Evolutionary conservation across 2,329 filamentous ascomycete genomes (phyloP).

Genomic region (Neofusicoccum cordaticola): DNA sequence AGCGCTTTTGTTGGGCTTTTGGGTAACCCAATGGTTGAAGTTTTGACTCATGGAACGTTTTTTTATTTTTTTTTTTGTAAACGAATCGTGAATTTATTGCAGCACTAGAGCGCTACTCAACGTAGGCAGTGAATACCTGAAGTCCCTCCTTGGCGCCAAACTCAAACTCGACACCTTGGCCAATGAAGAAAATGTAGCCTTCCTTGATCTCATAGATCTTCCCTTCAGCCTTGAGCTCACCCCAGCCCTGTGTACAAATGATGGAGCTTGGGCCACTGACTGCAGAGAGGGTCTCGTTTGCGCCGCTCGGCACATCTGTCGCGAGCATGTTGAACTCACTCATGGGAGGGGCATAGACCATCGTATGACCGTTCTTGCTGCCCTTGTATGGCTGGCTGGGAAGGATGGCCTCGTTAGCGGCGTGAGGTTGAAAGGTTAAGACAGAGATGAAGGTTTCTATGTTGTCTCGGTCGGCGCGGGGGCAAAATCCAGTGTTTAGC

Average conservation of each 20-base stretch:
- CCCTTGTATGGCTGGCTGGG: slow-evolving; percentile 76
- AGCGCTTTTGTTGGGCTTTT: too few species aligned
- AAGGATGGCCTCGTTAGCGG: slow-evolving; percentile 66
- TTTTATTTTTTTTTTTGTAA: not conserved
- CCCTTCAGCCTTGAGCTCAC: slow-evolving; percentile 59
- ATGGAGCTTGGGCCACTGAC: slow-evolving; percentile 88
- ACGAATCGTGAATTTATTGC: not conserved
- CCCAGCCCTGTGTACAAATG: slow-evolving; percentile 81
- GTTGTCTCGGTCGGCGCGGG: slow-evolving; percentile 61
- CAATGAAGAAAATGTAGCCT: slow-evolving; percentile 67
- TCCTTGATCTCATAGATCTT: slow-evolving; percentile 55
- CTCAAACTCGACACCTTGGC: slow-evolving; percentile 52
- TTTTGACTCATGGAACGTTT: not conserved
- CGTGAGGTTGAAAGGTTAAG: slow-evolving; percentile 64
- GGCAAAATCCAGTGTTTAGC: slow-evolving; percentile 72
- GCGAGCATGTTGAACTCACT: slow-evolving; percentile 70
- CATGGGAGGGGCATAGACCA: slow-evolving; percentile 64
- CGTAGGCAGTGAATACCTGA: slow-evolving; percentile 50
- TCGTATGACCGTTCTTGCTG: slow-evolving; percentile 67
- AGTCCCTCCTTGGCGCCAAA: slow-evolving; percentile 45
- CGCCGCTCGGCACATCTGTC: slow-evolving; percentile 54
- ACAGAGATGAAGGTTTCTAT: slow-evolving; percentile 62
- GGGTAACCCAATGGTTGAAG: too few species aligned
- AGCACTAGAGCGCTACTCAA: slow-evolving; percentile 31
- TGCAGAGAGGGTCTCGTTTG: slow-evolving; percentile 53